These are phyloP conservation scores for Acanthamoeba triangularis DNA, from an alignment of 208 protist genomes.

Conservation along the genomic window DNA sequence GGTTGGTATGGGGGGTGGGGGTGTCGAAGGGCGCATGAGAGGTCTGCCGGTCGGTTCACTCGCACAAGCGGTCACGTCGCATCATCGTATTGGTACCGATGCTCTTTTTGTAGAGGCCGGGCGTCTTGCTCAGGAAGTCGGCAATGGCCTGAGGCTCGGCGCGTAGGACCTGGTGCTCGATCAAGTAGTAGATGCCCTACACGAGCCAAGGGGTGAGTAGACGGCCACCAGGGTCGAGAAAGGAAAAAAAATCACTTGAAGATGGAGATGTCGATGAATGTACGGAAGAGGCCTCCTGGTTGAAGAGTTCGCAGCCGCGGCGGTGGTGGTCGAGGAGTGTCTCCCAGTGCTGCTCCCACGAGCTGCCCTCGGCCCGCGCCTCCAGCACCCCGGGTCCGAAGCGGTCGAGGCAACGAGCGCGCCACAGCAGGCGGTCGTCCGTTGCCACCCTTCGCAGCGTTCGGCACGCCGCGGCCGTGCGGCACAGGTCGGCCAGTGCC, in stretches of 20 bases:
- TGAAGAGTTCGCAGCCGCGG: constrained; percentile 16
- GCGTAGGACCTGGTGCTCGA: neutral
- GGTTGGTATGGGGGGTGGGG: neutral
- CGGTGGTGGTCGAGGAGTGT: neutral
- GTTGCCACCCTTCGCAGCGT: neutral
- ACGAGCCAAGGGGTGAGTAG: neutral
- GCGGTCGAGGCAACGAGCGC: neutral
- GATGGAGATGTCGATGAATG: neutral
- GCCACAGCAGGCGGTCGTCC: constrained; percentile 23
- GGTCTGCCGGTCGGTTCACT: neutral
- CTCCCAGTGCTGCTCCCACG: constrained; percentile 35
- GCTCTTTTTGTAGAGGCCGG: constrained; percentile 30
- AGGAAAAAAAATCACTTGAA: neutral
- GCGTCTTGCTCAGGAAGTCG: neutral
- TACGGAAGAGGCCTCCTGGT: neutral
- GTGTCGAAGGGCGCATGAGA: neutral
- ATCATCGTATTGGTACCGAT: neutral
- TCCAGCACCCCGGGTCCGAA: neutral
- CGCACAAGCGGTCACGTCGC: neutral
- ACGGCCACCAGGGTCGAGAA: neutral
- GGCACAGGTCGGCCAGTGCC: neutral
- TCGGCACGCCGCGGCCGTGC: neutral
- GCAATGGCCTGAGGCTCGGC: neutral
- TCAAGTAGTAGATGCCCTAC: constrained; percentile 6
- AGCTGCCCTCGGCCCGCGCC: neutral